Conservation (phyloP, 2,329 filamentous ascomycete genomes). For the Samsoniella hepiali region DNA sequence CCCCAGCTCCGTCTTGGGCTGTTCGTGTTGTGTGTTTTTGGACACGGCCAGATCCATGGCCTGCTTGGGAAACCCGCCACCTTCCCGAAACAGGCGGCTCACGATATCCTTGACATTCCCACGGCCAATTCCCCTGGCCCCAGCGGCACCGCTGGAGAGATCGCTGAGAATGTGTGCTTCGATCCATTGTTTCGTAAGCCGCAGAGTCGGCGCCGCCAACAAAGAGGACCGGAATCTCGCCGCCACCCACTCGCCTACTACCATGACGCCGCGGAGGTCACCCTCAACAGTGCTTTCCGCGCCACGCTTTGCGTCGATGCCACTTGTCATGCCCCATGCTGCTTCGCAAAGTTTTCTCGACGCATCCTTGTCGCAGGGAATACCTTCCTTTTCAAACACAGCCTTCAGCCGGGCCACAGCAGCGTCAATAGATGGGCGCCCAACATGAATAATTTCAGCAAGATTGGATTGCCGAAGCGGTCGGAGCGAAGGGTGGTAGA, state of each 20-base stretch:
- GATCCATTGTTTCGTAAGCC: conserved; percentile 72
- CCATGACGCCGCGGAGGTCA: conserved; percentile 79
- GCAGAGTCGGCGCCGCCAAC: conserved; percentile 34
- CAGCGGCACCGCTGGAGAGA: conserved; percentile 66
- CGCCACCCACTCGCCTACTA: conserved; percentile 84
- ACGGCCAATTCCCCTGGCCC: conserved; percentile 67
- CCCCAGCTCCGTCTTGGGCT: conserved; percentile 59
- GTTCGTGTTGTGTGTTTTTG: conserved; percentile 50
- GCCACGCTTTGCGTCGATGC: conserved; percentile 66
- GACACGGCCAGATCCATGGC: conserved; percentile 36
- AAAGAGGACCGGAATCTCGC: conserved; percentile 58
- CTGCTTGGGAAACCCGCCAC: conserved; percentile 70
- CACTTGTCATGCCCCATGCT: conserved; percentile 73
- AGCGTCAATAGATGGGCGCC: conserved; percentile 82
- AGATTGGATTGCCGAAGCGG: conserved; percentile 79
- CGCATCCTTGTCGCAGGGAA: conserved; percentile 84
- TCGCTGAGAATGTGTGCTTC: conserved; percentile 68
- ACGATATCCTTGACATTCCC: conserved; percentile 73
- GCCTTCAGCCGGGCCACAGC: conserved; percentile 76
- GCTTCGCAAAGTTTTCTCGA: conserved; percentile 80
- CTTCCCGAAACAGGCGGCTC: conserved; percentile 73
- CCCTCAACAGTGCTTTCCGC: conserved; percentile 66
- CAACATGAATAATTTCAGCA: conserved; percentile 88
- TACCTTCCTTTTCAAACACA: conserved; percentile 85
- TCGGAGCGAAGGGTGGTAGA: conserved; percentile 86